These are phyloP conservation scores for Salmacisia buchloeana DNA, from an alignment of 1,284 basidiomycete species.

Conservation along the genomic window DNA sequence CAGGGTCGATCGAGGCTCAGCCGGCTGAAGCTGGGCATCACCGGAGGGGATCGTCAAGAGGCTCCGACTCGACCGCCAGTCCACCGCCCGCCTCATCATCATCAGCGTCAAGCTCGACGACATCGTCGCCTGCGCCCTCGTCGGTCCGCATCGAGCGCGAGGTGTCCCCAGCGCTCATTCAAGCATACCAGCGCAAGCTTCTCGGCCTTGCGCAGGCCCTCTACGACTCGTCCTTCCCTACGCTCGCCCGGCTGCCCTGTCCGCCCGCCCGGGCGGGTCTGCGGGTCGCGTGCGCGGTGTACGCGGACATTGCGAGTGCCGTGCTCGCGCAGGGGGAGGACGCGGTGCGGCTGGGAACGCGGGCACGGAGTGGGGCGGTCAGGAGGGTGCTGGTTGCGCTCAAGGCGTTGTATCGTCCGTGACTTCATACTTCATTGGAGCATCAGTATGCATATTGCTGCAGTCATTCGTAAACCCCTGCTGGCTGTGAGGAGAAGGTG, in stretches of 20 bases:
- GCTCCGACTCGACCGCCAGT: no score
- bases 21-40: neutral
- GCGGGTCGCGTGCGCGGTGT: constrained; percentile 36
- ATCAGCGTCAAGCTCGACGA: neutral
- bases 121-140: neutral
- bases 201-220: constrained; percentile 24
- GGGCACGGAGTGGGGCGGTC: neutral
- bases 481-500: neutral
- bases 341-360: constrained; percentile 16
- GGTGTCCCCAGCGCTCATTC: constrained; percentile 18
- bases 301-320: constrained; percentile 26
- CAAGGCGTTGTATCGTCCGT: neutral
- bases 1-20: constrained; percentile 4
- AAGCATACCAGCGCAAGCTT: constrained; percentile 22
- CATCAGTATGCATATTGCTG: no score
- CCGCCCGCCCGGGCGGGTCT: constrained; percentile 30
- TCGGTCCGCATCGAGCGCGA: neutral
- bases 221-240: constrained; percentile 24
- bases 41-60: neutral
- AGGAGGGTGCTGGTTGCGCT: neutral
- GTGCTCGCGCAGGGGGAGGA: constrained; percentile 20
- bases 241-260: constrained; percentile 27
- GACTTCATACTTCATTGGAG: no score
- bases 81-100: neutral
- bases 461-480: no score